A percentile compares a stretch with the other conserved stretches of the same genome.
Evolutionary conservation across 2,329 filamentous ascomycete species (phyloP).

Genomic region (Fusarium xyrophilum): DNA sequence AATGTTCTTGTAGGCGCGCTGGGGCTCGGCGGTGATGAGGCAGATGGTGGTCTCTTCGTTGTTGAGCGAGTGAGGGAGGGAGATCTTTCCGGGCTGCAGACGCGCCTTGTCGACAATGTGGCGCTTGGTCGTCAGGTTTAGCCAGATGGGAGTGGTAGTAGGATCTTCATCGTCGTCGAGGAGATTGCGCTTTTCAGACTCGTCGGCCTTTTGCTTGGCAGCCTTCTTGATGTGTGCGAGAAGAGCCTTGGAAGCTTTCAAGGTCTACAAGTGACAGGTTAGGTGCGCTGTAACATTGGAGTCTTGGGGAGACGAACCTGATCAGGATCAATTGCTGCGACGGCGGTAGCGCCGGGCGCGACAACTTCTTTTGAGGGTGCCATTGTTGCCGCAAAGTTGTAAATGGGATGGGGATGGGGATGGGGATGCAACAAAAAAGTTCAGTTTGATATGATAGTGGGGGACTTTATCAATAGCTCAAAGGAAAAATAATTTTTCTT

Average conservation of each 20-base stretch:
- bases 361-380: slow-evolving; percentile 52
- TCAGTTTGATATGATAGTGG: slow-evolving; percentile 44
- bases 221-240: slow-evolving; percentile 67
- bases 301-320: slow-evolving; percentile 45
- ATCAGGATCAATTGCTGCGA: slow-evolving; percentile 50
- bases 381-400: slow-evolving; percentile 46
- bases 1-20: slow-evolving; percentile 89
- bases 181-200: slow-evolving; percentile 62
- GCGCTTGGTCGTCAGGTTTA: slow-evolving; percentile 69
- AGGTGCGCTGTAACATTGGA: not conserved
- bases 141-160: slow-evolving; percentile 64
- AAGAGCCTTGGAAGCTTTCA: slow-evolving; percentile 69
- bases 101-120: slow-evolving; percentile 75
- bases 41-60: slow-evolving; percentile 74
- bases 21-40: slow-evolving; percentile 81
- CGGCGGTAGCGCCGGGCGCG: slow-evolving; percentile 43
- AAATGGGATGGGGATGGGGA: slow-evolving; percentile 27
- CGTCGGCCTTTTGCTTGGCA: slow-evolving; percentile 55
- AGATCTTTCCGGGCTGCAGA: slow-evolving; percentile 84
- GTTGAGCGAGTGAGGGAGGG: slow-evolving; percentile 78
- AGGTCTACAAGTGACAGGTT: slow-evolving; percentile 50
- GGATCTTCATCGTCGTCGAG: slow-evolving; percentile 55
- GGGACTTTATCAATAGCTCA: slow-evolving; percentile 37
- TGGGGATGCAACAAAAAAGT: slow-evolving; percentile 34
- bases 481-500: slow-evolving; percentile 45